Evolutionary conservation across 2,329 filamentous ascomycete genomes (phyloP).

Genomic region (Curvularia eragrostidis): DNA sequence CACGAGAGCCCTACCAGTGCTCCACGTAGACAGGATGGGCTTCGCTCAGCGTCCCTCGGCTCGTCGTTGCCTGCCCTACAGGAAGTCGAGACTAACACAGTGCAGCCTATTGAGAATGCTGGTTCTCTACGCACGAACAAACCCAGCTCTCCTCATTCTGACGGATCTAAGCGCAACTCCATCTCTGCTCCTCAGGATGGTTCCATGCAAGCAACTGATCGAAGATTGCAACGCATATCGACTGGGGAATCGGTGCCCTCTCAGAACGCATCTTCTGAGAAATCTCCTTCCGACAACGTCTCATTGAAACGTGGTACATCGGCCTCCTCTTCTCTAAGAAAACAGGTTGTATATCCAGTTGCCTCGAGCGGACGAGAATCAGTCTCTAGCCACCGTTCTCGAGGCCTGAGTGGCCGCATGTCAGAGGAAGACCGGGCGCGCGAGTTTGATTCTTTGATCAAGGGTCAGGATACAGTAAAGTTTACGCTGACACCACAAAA

Average conservation of each 20-base stretch:
- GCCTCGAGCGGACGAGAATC: constrained; percentile 46
- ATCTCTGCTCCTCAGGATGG: constrained; percentile 28
- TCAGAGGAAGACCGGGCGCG: constrained; percentile 50
- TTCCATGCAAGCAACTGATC: constrained; percentile 25
- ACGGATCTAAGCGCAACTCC: constrained; percentile 27
- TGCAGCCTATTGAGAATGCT: constrained; percentile 14
- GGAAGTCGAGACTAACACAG: constrained; percentile 32
- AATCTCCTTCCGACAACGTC: constrained; percentile 36
- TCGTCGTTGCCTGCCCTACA: constrained; percentile 40
- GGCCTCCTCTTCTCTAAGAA: constrained; percentile 40
- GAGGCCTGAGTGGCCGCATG: constrained; percentile 41
- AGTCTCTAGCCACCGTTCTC: constrained; percentile 39
- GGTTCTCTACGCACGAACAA: constrained; percentile 12
- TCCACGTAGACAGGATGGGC: constrained; percentile 29
- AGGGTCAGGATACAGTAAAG: constrained; percentile 57
- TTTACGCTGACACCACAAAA: constrained; percentile 58
- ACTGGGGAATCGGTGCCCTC: constrained; percentile 34
- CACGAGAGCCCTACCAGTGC: constrained; percentile 19
- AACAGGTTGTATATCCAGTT: constrained; percentile 41
- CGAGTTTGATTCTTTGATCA: constrained; percentile 58
- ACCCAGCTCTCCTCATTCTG: constrained; percentile 20
- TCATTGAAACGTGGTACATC: constrained; percentile 42
- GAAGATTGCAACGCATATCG: constrained; percentile 30
- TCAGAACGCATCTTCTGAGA: constrained; percentile 24
- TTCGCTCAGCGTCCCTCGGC: constrained; percentile 31